These are phyloP conservation scores for Vitis rupestris DNA, from an alignment of 164 flowering plant genomes.

Conservation along the genomic window DNA sequence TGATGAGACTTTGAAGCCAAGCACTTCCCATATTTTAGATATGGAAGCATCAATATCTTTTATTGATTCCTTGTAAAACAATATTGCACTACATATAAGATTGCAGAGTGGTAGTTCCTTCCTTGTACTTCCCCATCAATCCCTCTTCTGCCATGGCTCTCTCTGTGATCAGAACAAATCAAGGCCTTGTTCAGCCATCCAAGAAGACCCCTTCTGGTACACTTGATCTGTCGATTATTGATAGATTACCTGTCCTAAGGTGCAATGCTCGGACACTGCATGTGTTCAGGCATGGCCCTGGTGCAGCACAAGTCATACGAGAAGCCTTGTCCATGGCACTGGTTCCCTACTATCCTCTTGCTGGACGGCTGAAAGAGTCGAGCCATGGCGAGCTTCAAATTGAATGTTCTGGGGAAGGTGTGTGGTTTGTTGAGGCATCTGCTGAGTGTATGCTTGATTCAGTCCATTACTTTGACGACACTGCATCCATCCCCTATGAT, in stretches of 20 bases:
- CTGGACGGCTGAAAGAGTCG: conserved; percentile 44
- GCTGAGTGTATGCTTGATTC: conserved; percentile 40
- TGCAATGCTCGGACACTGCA: conserved; percentile 51
- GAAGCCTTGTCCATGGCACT: conserved; percentile 56
- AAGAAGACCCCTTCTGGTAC: conserved; percentile 35
- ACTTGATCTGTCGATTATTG: conserved; percentile 50
- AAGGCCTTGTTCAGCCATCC: conserved; percentile 34
- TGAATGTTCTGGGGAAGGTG: conserved; percentile 51
- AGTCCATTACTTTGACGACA: conserved; percentile 38
- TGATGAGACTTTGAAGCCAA: too few species aligned
- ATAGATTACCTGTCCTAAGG: conserved; percentile 38
- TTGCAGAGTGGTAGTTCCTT: too few species aligned
- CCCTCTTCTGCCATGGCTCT: conserved; percentile 27
- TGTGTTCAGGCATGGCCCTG: conserved; percentile 42
- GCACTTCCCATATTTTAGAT: too few species aligned
- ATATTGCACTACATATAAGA: not conserved
- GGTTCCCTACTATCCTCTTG: conserved; percentile 71
- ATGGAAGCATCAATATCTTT: too few species aligned
- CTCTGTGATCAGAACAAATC: conserved; percentile 31
- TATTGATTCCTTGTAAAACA: not conserved
- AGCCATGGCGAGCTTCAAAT: conserved; percentile 30
- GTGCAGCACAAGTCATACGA: conserved; percentile 33
- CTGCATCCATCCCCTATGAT: conserved; percentile 26
- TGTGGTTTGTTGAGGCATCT: conserved; percentile 59
- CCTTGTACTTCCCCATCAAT: not conserved